Percentiles rank a stretch among this genome's conserved stretches.
phyloP scores from a whole-genome alignment of 176 grass and related monocot genomes.

The Aegilops speltoides region DNA sequence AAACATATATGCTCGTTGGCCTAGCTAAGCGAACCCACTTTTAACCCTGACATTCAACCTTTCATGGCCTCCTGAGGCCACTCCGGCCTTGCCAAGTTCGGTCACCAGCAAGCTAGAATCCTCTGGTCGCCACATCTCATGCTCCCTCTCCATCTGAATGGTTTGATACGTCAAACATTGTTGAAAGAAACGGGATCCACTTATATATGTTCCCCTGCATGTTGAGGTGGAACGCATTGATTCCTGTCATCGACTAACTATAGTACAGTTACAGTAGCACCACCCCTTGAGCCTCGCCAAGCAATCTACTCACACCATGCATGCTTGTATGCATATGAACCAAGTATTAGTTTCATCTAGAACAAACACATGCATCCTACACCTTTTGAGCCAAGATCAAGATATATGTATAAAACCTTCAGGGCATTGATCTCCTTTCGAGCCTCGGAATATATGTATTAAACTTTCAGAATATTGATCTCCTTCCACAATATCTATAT shows the following conservation, averaged over 20 bases:
- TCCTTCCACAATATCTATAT: not conserved
- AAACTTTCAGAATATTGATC: not conserved
- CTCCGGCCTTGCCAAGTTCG: not conserved
- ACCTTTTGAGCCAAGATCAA: not conserved
- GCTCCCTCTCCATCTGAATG: not conserved
- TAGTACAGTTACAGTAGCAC: not conserved
- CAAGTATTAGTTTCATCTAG: not conserved
- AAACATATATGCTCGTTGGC: not conserved
- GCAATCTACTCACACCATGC: not conserved
- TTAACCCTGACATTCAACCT: conserved; percentile 23
- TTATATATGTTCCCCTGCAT: conserved; percentile 17
- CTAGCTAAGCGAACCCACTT: not conserved
- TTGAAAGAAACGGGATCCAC: conserved; percentile 3
- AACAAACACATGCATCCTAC: not conserved
- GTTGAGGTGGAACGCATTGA: conserved; percentile 21
- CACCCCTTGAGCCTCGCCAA: conserved; percentile 7
- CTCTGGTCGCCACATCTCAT: conserved; percentile 17
- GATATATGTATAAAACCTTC: not conserved
- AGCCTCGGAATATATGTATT: not conserved
- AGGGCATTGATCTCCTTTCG: not conserved
- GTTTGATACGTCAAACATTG: conserved; percentile 22
- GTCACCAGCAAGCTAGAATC: conserved; percentile 8
- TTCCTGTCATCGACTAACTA: conserved; percentile 11
- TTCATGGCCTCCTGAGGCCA: conserved; percentile 31
- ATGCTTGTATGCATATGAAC: not conserved